A percentile compares a stretch with the other conserved stretches of the same genome.
phyloP scores from a whole-genome alignment of 2,329 filamentous ascomycete species.

The Pestalotiopsis sp. region DNA sequence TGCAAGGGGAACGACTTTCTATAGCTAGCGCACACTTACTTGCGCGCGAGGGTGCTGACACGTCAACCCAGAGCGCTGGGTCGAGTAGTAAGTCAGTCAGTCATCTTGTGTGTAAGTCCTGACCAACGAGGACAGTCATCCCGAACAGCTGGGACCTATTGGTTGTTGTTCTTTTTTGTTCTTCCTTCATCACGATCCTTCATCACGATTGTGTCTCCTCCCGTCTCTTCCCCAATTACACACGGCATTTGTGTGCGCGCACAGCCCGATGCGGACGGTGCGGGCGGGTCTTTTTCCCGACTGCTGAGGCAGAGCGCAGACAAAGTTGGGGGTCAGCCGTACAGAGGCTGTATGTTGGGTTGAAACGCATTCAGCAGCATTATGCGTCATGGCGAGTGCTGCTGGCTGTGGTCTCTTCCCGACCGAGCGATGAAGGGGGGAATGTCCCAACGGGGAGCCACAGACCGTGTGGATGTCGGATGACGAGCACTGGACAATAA shows the following conservation, averaged over 20 bases:
- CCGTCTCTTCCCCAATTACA: not conserved
- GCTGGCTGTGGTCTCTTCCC: not conserved
- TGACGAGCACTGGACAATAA: not conserved
- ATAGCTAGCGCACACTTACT: not conserved
- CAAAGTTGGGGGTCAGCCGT: not conserved
- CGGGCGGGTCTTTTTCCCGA: not conserved
- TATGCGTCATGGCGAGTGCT: not conserved
- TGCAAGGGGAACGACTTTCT: not conserved
- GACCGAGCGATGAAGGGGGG: not conserved
- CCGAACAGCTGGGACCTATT: too few species aligned
- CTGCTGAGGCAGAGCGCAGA: not conserved
- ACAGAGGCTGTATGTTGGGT: not conserved
- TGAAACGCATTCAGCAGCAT: not conserved
- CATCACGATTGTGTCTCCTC: not conserved
- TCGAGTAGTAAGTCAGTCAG: not conserved
- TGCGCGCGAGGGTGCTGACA: not conserved
- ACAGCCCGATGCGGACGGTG: not conserved
- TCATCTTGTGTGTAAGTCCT: too few species aligned
- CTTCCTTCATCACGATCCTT: not conserved
- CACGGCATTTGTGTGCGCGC: not conserved
- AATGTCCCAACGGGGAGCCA: not conserved
- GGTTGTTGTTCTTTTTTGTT: too few species aligned
- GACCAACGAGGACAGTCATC: too few species aligned
- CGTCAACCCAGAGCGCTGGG: slow-evolving; percentile 10
- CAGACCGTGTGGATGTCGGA: not conserved